phyloP scores from a whole-genome alignment of 2,329 filamentous ascomycete genomes.

The Penicillium occitanis region DNA sequence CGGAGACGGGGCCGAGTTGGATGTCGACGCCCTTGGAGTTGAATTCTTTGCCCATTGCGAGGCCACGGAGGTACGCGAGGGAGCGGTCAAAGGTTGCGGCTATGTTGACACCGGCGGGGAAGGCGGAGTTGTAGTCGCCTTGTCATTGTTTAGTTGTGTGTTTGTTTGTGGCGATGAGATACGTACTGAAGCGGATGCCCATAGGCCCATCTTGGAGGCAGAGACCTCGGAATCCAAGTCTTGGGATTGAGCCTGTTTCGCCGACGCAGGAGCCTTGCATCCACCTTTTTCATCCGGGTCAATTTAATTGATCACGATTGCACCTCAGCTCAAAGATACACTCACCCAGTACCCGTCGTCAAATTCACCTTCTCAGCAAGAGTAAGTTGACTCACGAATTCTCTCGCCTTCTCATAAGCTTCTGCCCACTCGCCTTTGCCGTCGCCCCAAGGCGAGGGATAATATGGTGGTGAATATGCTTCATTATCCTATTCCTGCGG shows the following conservation, averaged over 20 bases:
- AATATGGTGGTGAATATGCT: constrained; percentile 62
- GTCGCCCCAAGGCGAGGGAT: constrained; percentile 85
- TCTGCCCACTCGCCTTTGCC: constrained; percentile 71
- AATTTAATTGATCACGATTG: no score
- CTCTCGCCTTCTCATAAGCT: constrained; percentile 72
- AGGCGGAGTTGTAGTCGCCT: constrained; percentile 78
- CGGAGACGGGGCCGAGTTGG: constrained; percentile 73
- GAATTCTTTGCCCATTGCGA: constrained; percentile 73
- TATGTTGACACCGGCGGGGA: constrained; percentile 73
- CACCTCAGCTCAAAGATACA: background rate
- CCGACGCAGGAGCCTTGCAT: constrained; percentile 72
- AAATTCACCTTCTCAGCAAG: constrained; percentile 90
- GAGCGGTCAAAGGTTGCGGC: constrained; percentile 77
- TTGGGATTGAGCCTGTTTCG: constrained; percentile 56
- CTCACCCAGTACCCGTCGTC: constrained; percentile 83
- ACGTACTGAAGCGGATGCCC: constrained; percentile 66
- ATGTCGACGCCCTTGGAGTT: constrained; percentile 73
- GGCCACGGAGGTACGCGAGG: constrained; percentile 67
- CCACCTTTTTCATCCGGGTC: constrained; percentile 54
- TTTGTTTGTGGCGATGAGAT: background rate
- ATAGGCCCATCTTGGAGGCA: constrained; percentile 85
- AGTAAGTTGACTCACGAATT: constrained; percentile 79
- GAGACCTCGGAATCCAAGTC: constrained; percentile 64
- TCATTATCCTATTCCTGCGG: constrained; percentile 23
- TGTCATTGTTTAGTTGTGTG: background rate